Conservation (phyloP, 306 rosid species). For the Ochetophila trinervis region DNA sequence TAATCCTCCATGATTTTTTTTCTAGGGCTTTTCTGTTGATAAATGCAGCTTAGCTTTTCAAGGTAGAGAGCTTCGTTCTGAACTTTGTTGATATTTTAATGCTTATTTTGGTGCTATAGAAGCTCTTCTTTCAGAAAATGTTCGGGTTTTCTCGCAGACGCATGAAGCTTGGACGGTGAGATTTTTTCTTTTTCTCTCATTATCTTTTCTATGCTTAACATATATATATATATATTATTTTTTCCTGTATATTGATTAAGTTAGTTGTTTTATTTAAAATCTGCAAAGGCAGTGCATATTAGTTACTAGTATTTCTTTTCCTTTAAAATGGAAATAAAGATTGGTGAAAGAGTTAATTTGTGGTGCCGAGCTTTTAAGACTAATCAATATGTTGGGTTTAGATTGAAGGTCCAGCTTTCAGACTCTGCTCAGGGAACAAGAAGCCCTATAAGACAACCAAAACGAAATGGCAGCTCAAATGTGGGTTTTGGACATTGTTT, state of each 20-base stretch:
- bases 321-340: neutral
- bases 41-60: conserved; percentile 24
- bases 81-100: conserved; percentile 12
- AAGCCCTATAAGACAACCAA: conserved; percentile 68
- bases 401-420: conserved; percentile 73
- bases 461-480: conserved; percentile 49
- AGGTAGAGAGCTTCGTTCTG: conserved; percentile 16
- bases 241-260: neutral
- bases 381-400: conserved; percentile 16
- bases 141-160: conserved; percentile 89
- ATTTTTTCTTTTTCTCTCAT: neutral
- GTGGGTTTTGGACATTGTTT: conserved; percentile 31
- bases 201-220: too few relatives aligned
- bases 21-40: conserved; percentile 17
- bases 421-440: conserved; percentile 74
- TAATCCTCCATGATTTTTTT: neutral
- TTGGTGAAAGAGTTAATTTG: neutral
- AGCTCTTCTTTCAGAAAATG: conserved; percentile 38
- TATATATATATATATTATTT: neutral
- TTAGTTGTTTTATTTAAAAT: neutral
- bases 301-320: neutral
- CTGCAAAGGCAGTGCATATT: neutral
- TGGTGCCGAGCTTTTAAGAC: neutral
- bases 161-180: conserved; percentile 71
- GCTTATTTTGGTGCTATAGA: conserved; percentile 21